A percentile compares a stretch with the other conserved stretches of the same genome.
These are phyloP conservation scores for Ascochyta clinopodiicola DNA, from an alignment of 2,329 filamentous ascomycete genomes.

Conservation along the genomic window DNA sequence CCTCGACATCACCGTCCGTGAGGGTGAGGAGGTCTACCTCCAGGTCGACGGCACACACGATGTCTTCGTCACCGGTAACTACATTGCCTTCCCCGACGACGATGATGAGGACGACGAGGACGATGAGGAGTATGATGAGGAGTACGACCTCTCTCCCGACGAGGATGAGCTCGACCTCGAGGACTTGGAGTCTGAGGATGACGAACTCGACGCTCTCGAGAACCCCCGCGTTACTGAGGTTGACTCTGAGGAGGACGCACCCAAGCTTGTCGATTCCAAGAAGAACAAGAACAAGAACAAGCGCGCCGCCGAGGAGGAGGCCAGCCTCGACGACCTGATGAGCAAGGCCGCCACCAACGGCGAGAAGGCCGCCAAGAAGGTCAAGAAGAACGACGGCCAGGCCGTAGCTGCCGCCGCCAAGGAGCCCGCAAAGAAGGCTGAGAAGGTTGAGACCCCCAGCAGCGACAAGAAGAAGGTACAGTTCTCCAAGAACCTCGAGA, in stretches of 20 bases:
- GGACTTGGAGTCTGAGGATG: conserved; percentile 58
- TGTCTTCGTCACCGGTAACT: conserved; percentile 95
- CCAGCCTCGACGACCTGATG: conserved; percentile 81
- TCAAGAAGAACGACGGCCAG: conserved; percentile 98
- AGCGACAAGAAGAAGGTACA: conserved; percentile 87
- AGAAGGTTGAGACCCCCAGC: conserved; percentile 55
- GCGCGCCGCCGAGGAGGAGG: conserved; percentile 74
- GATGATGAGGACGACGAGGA: conserved; percentile 67
- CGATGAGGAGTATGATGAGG: conserved; percentile 64
- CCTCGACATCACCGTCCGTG: conserved; percentile 88
- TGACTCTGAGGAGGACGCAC: conserved; percentile 73
- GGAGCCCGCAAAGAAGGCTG: conserved; percentile 60
- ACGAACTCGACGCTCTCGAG: conserved; percentile 66
- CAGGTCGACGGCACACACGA: conserved; percentile 87
- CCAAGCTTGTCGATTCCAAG: conserved; percentile 57
- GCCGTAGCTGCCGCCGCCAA: conserved; percentile 64
- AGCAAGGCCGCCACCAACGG: conserved; percentile 71
- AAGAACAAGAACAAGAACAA: conserved; percentile 79
- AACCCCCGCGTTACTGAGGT: conserved; percentile 86
- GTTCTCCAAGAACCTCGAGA: conserved; percentile 98
- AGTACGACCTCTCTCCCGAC: conserved; percentile 80
- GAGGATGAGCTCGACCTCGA: conserved; percentile 72
- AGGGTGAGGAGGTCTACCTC: conserved; percentile 92
- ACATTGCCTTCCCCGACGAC: conserved; percentile 74
- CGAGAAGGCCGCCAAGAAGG: conserved; percentile 96